phyloP scores from a whole-genome alignment of 768 basidiomycete genomes.

The Daedalea quercina region DNA sequence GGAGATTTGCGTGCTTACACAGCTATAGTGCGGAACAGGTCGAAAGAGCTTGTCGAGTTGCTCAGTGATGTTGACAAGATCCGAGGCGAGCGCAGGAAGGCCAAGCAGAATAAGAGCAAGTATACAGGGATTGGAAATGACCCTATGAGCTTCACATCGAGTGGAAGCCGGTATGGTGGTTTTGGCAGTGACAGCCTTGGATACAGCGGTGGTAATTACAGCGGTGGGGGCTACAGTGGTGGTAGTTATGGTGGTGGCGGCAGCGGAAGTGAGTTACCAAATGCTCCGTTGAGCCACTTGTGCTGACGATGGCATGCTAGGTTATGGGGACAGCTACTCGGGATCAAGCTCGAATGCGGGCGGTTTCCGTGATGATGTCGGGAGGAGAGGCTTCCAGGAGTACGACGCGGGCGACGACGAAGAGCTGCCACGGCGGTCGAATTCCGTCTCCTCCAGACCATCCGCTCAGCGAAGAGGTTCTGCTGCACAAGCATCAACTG shows the following conservation, averaged over 20 bases:
- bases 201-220: constrained; percentile 25
- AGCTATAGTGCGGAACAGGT: constrained; percentile 89
- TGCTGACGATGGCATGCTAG: constrained; percentile 2
- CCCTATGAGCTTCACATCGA: constrained; percentile 54
- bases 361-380: constrained; percentile 53
- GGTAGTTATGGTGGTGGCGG: constrained; percentile 12
- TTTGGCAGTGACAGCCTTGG: constrained; percentile 54
- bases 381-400: constrained; percentile 73
- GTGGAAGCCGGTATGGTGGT: constrained; percentile 59
- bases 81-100: constrained; percentile 83
- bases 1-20: not conserved
- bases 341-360: constrained; percentile 30
- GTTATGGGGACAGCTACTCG: constrained; percentile 30
- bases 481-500: constrained; percentile 23
- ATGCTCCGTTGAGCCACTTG: constrained; percentile 5
- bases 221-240: constrained; percentile 29
- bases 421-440: constrained; percentile 29
- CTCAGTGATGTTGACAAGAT: constrained; percentile 89
- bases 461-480: constrained; percentile 34
- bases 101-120: constrained; percentile 85
- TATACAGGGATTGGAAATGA: constrained; percentile 87
- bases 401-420: constrained; percentile 97
- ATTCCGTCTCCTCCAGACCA: constrained; percentile 27
- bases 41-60: constrained; percentile 88
- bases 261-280: constrained; percentile 11